These are phyloP conservation scores for Mycosarcoma mackinlayi DNA, from an alignment of 1,284 basidiomycete genomes.

Conservation along the genomic window DNA sequence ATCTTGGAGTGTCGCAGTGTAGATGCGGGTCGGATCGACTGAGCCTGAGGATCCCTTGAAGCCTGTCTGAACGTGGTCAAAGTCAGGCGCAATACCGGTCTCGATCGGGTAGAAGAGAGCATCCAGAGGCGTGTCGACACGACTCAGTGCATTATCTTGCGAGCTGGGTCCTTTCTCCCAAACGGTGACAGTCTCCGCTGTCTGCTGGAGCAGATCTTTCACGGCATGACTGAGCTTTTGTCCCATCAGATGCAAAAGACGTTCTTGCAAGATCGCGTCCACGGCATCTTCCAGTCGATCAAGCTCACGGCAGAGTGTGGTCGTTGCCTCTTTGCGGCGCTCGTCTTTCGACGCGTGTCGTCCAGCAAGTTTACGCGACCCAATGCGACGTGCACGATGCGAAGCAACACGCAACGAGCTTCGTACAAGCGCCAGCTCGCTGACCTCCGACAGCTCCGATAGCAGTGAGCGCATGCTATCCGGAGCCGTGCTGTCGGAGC, in stretches of 20 bases:
- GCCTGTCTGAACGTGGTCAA: too few species aligned
- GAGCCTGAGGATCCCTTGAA: background rate
- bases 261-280: constrained; percentile 27
- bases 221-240: constrained; percentile 23
- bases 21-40: constrained; percentile 8
- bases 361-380: constrained; percentile 15
- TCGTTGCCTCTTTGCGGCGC: constrained; percentile 3
- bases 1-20: constrained; percentile 18
- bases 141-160: background rate
- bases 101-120: constrained; percentile 25
- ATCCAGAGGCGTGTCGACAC: constrained; percentile 21
- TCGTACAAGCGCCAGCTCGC: constrained; percentile 22
- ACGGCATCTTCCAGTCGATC: constrained; percentile 21
- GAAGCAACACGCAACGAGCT: constrained; percentile 20
- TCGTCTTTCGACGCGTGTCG: background rate
- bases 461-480: constrained; percentile 22
- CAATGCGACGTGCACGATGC: constrained; percentile 25
- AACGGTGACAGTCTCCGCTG: constrained; percentile 6
- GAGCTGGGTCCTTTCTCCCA: background rate
- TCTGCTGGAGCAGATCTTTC: constrained; percentile 14
- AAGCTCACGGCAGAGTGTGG: constrained; percentile 19
- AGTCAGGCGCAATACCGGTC: background rate
- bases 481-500: constrained; percentile 3
- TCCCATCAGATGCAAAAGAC: constrained; percentile 21
- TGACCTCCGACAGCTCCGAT: constrained; percentile 22